A percentile compares a stretch with the other conserved stretches of the same genome.
Conservation (phyloP, 1,284 basidiomycete species). For the Marasmius sp. region DNA sequence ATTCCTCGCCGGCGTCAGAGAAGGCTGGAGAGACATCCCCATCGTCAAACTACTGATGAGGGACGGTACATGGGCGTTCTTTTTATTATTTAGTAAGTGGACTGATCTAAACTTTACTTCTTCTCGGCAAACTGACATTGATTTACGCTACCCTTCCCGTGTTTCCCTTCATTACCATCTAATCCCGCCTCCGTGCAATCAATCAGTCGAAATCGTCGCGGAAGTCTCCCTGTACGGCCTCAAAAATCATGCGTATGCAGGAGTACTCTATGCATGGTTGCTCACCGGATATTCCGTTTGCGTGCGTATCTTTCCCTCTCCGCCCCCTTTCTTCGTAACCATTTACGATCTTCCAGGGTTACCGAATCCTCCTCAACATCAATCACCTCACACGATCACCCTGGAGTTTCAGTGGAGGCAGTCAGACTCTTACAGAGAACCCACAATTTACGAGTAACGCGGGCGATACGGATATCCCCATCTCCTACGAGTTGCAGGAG, state of each 20-base stretch:
- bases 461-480: neutral
- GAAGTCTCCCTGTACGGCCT: slow-evolving; percentile 26
- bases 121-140: neutral
- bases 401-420: neutral
- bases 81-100: neutral
- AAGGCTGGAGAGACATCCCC: slow-evolving; percentile 29
- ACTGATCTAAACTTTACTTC: neutral
- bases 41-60: slow-evolving; percentile 33
- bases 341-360: slow-evolving; percentile 24
- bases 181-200: neutral
- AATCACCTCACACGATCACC: slow-evolving; percentile 17
- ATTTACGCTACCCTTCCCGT: neutral
- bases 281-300: slow-evolving; percentile 30
- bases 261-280: slow-evolving; percentile 32
- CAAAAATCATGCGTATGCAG: slow-evolving; percentile 24
- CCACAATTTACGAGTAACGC: neutral
- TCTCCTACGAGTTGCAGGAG: neutral
- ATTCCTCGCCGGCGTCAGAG: slow-evolving; percentile 26
- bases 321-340: neutral
- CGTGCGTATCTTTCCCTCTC: slow-evolving; percentile 19
- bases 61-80: slow-evolving; percentile 31
- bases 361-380: slow-evolving; percentile 35
- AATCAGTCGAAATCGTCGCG: slow-evolving; percentile 25
- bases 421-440: neutral
- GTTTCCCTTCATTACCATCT: neutral